Evolutionary conservation across 2,329 filamentous ascomycete species (phyloP).

Genomic region (Microdochium paspali): DNA sequence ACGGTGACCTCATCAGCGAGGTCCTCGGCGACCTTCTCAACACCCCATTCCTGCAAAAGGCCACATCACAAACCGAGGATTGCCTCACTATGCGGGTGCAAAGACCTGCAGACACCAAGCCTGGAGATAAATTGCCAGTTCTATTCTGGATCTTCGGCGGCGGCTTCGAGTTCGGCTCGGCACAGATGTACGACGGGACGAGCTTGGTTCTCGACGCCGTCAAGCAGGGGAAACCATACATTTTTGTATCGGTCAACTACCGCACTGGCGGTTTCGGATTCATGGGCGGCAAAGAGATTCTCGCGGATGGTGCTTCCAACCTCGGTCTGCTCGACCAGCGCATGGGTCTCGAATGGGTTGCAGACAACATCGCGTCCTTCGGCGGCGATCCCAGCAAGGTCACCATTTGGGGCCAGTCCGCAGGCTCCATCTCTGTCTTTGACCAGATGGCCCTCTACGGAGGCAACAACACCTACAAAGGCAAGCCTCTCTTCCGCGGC

Average conservation of each 20-base stretch:
- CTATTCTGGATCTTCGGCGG: slow-evolving; percentile 50
- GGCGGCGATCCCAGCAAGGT: slow-evolving; percentile 57
- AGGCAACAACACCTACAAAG: slow-evolving; percentile 54
- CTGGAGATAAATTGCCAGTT: slow-evolving; percentile 38
- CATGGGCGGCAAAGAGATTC: slow-evolving; percentile 44
- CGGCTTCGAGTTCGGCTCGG: slow-evolving; percentile 30
- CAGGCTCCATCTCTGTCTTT: slow-evolving; percentile 50
- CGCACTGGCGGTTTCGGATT: slow-evolving; percentile 56
- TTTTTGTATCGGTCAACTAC: slow-evolving; percentile 59
- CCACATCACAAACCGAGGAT: slow-evolving; percentile 36
- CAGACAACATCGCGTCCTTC: slow-evolving; percentile 55
- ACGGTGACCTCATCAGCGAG: slow-evolving; percentile 31
- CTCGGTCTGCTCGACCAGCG: slow-evolving; percentile 52
- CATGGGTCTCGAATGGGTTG: slow-evolving; percentile 51
- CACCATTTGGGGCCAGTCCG: slow-evolving; percentile 55
- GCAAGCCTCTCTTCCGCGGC: slow-evolving; percentile 51
- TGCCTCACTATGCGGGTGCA: slow-evolving; percentile 39
- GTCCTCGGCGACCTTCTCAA: slow-evolving; percentile 37
- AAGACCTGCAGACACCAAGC: slow-evolving; percentile 30
- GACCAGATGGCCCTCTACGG: slow-evolving; percentile 54
- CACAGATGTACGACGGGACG: slow-evolving; percentile 25
- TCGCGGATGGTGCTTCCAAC: slow-evolving; percentile 45
- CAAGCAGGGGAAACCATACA: slow-evolving; percentile 40
- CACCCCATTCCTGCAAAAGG: slow-evolving; percentile 20
- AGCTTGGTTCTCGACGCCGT: slow-evolving; percentile 23